Evolutionary conservation across 768 basidiomycete species (phyloP), one percentile per base, ranked within the genome.

Genomic region (Kwoniella botswanensis): DNA sequence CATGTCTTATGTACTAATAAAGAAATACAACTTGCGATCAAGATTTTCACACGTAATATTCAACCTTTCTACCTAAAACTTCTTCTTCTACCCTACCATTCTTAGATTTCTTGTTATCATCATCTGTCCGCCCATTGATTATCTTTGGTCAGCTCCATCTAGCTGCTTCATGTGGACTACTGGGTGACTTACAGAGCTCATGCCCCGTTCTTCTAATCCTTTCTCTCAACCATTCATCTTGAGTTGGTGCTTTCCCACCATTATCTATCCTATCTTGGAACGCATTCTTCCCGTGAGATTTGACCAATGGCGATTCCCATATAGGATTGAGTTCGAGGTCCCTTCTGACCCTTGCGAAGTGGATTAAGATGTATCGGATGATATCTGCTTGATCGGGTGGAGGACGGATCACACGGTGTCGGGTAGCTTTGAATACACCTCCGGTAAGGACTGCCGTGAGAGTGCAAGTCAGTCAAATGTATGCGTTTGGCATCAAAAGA

Each of bases 331-430:
- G 63, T 1, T 54, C 57, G 21, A 75, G 61, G 58, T 73, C 74
- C 7, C 44, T 62, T 17, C 44, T 54, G 2, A 67, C 68, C 21
- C 74, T 58, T 42, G 74, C 77, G 87, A 76, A 76, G 71, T 76
- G 71, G 41, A 78, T 74, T 17, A 74, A 65, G 59, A 75, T 76
- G 71, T 68, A 74, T 59, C 77, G 74, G 59, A 71, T 75, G 41
- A 74, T 67, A 58, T 78, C 56, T 11, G 56, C 61, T 67, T 80
- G 76, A 63, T 80, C 76, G 29, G 67, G 21, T 9, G 76, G 79
- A 18, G 79, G 76, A 15, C 66, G 50, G 65, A 73, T 72, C 18
- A 80, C 77, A 9, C 77, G 74, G 57, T 78, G 77, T 22, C 73
- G 67, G 7, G 77, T 76, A 3, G 74, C 72, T 66, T 75, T 74